phyloP scores from a whole-genome alignment of 192 early-diverging fungal species.

The Coemansia sp. region DNA sequence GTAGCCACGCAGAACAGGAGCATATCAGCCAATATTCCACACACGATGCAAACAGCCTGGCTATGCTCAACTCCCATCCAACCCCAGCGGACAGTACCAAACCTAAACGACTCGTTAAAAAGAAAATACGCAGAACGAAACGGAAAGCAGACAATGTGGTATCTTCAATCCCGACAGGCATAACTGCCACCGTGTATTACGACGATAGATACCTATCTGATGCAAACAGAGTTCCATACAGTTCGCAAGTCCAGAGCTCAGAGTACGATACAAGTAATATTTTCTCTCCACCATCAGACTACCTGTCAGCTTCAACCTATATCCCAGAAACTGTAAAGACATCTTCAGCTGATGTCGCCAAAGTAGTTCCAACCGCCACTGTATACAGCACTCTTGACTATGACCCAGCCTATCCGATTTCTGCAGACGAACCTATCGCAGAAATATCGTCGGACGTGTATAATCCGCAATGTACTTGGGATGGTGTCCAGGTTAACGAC shows the following conservation, averaged over 20 bases:
- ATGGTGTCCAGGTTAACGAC: constrained; percentile 20
- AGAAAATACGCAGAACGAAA: background rate
- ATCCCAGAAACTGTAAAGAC: background rate
- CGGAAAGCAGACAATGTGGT: background rate
- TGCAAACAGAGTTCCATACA: background rate
- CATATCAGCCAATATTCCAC: background rate
- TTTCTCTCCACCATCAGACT: background rate
- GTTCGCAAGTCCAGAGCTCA: background rate
- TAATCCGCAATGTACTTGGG: background rate
- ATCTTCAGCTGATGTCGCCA: background rate
- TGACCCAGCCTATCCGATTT: background rate
- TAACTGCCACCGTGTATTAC: background rate
- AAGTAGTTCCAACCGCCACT: background rate
- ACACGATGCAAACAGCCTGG: background rate
- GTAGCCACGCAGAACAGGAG: background rate
- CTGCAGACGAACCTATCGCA: background rate
- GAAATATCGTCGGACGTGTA: background rate
- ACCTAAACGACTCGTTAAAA: background rate
- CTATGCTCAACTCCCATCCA: background rate
- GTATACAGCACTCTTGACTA: background rate
- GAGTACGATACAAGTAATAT: background rate
- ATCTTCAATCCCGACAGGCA: background rate
- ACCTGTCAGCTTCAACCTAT: background rate
- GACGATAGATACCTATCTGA: too few relatives aligned
- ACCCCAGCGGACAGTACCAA: background rate